Percentiles rank a stretch among this genome's conserved stretches.
Evolutionary conservation across 768 basidiomycete species (phyloP).

Genomic region (Phylloporus rhodoxanthus): DNA sequence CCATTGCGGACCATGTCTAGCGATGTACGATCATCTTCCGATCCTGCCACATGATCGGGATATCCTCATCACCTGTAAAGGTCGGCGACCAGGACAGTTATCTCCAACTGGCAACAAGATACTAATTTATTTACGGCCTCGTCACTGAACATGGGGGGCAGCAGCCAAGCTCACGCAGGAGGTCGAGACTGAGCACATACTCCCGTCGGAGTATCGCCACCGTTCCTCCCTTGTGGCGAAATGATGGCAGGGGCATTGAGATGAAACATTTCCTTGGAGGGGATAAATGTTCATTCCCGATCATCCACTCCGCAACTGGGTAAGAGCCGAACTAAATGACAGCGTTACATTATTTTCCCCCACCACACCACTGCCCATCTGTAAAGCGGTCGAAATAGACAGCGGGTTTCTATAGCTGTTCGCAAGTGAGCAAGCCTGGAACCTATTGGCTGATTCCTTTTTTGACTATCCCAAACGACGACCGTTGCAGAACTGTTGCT

Average conservation of each 20-base stretch:
- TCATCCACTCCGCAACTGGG: background rate
- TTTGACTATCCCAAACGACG: no score
- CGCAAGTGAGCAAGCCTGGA: no score
- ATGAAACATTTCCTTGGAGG: background rate
- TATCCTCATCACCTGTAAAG: background rate
- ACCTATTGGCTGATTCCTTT: no score
- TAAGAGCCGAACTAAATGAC: background rate
- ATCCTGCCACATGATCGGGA: background rate
- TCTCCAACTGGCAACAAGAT: background rate
- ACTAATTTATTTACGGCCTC: background rate
- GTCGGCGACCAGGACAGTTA: background rate
- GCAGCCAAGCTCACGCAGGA: background rate
- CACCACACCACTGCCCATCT: background rate
- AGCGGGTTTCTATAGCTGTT: no score
- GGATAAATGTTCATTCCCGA: background rate
- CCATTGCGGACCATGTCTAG: background rate
- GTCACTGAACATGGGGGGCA: background rate
- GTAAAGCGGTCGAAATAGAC: no score
- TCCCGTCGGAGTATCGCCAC: background rate
- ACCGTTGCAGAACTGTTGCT: no score
- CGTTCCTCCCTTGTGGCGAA: background rate
- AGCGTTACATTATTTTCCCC: background rate
- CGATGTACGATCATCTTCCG: background rate
- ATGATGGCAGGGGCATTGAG: no score
- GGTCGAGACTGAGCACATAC: no score